These are phyloP conservation scores for Nakazawaea wickerhamii DNA, from an alignment of 805 yeast species.

Conservation along the genomic window DNA sequence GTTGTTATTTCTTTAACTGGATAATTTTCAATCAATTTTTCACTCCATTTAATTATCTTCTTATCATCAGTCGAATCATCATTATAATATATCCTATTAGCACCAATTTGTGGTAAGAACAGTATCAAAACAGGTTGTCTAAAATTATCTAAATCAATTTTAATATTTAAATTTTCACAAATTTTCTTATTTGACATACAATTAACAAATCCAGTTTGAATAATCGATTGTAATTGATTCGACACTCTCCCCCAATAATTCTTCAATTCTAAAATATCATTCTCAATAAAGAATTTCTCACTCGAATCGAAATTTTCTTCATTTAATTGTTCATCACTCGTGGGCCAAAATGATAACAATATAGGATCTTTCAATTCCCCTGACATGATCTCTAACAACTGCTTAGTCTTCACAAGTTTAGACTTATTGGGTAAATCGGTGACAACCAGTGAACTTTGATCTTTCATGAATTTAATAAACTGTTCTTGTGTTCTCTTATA, in stretches of 20 bases:
- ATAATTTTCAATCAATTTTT: conserved; percentile 41
- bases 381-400: conserved; percentile 42
- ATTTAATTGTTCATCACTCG: conserved; percentile 36
- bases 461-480: conserved; percentile 47
- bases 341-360: conserved; percentile 65
- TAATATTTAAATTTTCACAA: conserved; percentile 49
- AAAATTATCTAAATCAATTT: no score
- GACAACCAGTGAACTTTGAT: conserved; percentile 29
- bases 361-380: conserved; percentile 47
- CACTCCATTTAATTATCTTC: conserved; percentile 38
- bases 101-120: conserved; percentile 48
- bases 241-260: conserved; percentile 55
- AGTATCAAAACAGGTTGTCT: conserved; percentile 28
- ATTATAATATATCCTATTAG: conserved; percentile 42
- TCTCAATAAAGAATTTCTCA: no score
- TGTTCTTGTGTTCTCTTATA: conserved; percentile 42
- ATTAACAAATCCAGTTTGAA: conserved; percentile 52
- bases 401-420: conserved; percentile 27
- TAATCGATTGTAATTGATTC: conserved; percentile 35
- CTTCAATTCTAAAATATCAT: conserved; percentile 45
- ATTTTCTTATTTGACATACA: conserved; percentile 46
- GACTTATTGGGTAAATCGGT: conserved; percentile 5
- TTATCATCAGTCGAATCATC: conserved; percentile 19
- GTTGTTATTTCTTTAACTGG: conserved; percentile 29
- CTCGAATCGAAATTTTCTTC: conserved; percentile 26